phyloP scores from a whole-genome alignment of 2,329 filamentous ascomycete species.

The Geosmithia morbida region DNA sequence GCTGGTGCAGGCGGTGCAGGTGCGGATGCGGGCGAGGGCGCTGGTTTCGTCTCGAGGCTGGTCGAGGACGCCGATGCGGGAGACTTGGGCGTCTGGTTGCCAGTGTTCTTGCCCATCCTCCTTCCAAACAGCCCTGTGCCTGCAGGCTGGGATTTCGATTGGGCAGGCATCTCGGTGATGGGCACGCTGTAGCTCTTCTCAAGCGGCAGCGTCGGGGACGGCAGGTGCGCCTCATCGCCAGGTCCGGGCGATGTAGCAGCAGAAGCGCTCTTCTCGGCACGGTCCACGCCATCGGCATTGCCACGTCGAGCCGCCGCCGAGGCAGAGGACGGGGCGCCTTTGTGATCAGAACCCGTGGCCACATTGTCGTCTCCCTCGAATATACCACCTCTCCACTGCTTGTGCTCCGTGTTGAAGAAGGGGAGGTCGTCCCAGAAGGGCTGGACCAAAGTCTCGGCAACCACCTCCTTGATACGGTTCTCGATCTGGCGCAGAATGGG shows the following conservation, averaged over 20 bases:
- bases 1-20: slow-evolving; percentile 7
- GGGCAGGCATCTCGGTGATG: slow-evolving; percentile 16
- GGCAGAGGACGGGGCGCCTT: slow-evolving; percentile 1
- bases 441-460: slow-evolving; percentile 79
- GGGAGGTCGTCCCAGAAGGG: slow-evolving; percentile 96
- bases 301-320: slow-evolving; percentile 20
- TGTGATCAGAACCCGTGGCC: slow-evolving; percentile 8
- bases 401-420: slow-evolving; percentile 68
- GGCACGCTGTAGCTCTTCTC: slow-evolving; percentile 43
- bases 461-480: slow-evolving; percentile 83
- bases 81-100: slow-evolving; percentile 6
- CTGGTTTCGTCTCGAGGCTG: slow-evolving; percentile 29
- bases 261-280: slow-evolving; percentile 22
- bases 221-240: slow-evolving; percentile 7
- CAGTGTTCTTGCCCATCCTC: slow-evolving; percentile 24
- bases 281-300: slow-evolving; percentile 31
- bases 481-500: slow-evolving; percentile 89
- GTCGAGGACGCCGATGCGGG: slow-evolving; percentile 28
- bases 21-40: slow-evolving; percentile 5
- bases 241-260: slow-evolving; percentile 21
- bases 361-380: slow-evolving; percentile 45
- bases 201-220: slow-evolving; percentile 12
- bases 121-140: slow-evolving; percentile 33
- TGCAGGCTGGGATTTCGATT: slow-evolving; percentile 6
- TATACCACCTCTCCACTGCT: slow-evolving; percentile 74